These are phyloP conservation scores for Aspergillus costaricaensis DNA, from an alignment of 2,329 filamentous ascomycete genomes.

Conservation along the genomic window DNA sequence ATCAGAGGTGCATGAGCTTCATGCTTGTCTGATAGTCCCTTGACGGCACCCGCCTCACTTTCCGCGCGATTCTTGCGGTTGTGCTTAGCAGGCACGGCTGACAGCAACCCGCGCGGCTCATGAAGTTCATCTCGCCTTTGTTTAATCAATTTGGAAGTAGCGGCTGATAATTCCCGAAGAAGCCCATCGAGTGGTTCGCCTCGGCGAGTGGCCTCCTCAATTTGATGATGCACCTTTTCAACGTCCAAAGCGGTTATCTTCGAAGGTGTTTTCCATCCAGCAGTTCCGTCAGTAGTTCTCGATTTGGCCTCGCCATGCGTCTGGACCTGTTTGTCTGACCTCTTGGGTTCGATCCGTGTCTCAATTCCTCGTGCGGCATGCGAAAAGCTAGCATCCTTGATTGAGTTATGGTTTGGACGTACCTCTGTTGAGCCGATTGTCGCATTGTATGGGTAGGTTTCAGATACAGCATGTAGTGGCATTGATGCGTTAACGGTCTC, in stretches of 20 bases:
- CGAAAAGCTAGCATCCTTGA: not conserved
- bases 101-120: not conserved
- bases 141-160: constrained; percentile 7
- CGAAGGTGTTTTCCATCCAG: constrained; percentile 13
- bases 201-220: constrained; percentile 32
- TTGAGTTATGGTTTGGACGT: not conserved
- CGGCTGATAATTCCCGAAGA: constrained; percentile 30
- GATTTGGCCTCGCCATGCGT: not conserved
- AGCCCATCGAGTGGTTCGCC: constrained; percentile 31
- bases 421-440: not conserved
- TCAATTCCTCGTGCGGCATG: not conserved
- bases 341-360: not conserved
- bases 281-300: not conserved
- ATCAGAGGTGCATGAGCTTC: not conserved
- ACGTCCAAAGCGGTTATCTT: constrained; percentile 24
- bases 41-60: not conserved
- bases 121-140: not conserved
- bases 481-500: not conserved
- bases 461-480: not conserved
- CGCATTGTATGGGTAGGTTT: not conserved
- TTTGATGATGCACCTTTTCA: constrained; percentile 30
- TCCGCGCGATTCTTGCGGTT: not conserved
- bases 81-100: not conserved
- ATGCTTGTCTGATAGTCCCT: not conserved
- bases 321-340: not conserved